Conservation (phyloP, 805 yeast species). For the Candida hungchunana region DNA sequence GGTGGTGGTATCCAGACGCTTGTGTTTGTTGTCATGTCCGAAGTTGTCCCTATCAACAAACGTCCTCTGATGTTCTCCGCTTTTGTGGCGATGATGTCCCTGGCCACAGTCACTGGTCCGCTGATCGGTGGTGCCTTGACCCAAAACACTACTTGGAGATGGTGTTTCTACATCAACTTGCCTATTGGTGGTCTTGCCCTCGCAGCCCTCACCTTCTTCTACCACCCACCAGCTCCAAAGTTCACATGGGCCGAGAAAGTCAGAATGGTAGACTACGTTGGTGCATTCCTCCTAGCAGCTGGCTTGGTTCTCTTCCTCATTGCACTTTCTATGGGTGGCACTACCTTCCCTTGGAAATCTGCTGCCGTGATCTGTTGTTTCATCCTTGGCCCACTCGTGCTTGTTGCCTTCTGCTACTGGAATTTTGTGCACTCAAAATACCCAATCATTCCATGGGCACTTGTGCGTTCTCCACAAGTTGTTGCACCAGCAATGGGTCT, state of each 20-base stretch:
- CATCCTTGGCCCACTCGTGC: slow-evolving; percentile 11
- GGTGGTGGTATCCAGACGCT: slow-evolving; percentile 63
- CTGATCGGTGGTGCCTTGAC: slow-evolving; percentile 65
- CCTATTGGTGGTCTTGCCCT: slow-evolving; percentile 52
- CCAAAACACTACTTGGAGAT: slow-evolving; percentile 58
- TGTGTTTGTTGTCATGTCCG: slow-evolving; percentile 53
- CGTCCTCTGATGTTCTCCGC: slow-evolving; percentile 20
- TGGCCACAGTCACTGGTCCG: slow-evolving; percentile 58
- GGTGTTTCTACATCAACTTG: slow-evolving; percentile 63
- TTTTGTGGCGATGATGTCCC: slow-evolving; percentile 33
- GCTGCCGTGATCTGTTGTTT: slow-evolving; percentile 43
- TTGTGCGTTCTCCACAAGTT: slow-evolving; percentile 1
- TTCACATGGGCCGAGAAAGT: slow-evolving; percentile 37
- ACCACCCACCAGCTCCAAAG: slow-evolving; percentile 42
- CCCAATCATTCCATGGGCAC: slow-evolving; percentile 24
- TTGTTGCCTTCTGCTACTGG: slow-evolving; percentile 3
- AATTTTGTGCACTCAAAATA: slow-evolving; percentile 2
- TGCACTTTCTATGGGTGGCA: slow-evolving; percentile 53
- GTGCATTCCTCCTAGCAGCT: slow-evolving; percentile 37
- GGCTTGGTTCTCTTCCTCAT: slow-evolving; percentile 42
- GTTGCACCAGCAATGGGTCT: not conserved
- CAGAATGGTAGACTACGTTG: slow-evolving; percentile 44
- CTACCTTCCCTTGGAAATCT: slow-evolving; percentile 47
- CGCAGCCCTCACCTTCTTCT: slow-evolving; percentile 30
- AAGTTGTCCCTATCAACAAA: slow-evolving; percentile 34